Conservation (phyloP, 2,329 filamentous ascomycete genomes). For the Pseudocercospora crystallina region DNA sequence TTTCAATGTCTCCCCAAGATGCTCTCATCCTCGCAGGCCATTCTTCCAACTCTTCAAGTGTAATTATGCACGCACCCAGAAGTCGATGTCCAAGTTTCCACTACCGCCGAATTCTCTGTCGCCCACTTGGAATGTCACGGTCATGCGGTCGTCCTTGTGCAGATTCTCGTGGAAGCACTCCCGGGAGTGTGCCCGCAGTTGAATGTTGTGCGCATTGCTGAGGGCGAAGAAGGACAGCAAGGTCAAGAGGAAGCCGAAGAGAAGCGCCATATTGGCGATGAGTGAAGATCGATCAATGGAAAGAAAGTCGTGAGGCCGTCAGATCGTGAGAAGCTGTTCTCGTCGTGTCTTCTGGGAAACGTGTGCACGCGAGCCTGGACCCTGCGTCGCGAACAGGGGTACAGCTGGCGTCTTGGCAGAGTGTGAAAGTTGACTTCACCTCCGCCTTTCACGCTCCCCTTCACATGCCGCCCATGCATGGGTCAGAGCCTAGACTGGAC, state of each 20-base stretch:
- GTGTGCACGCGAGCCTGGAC: not conserved
- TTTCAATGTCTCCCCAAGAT: not conserved
- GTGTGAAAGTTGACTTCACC: conserved; percentile 12
- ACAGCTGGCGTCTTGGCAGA: conserved; percentile 4
- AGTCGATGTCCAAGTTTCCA: conserved; percentile 94
- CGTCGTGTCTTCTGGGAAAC: not conserved
- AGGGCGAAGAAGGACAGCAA: conserved; percentile 62
- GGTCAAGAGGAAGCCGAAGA: conserved; percentile 40
- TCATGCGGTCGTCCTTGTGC: conserved; percentile 96
- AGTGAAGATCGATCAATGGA: not conserved
- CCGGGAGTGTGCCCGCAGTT: conserved; percentile 85
- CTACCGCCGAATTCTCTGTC: conserved; percentile 93
- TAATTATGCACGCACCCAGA: conserved; percentile 70
- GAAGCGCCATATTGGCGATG: conserved; percentile 31
- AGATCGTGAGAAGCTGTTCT: not conserved
- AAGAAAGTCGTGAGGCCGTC: not conserved
- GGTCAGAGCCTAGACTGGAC: too few species aligned
- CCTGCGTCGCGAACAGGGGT: not conserved
- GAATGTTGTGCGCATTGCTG: conserved; percentile 86
- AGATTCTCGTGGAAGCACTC: conserved; percentile 97
- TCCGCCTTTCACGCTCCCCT: conserved; percentile 2
- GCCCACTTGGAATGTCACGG: conserved; percentile 95
- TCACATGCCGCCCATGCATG: not conserved
- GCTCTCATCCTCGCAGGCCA: not conserved
- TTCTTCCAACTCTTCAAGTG: not conserved